phyloP scores from a whole-genome alignment of 352 stramenopile genomes.

The Phytophthora litchii region DNA sequence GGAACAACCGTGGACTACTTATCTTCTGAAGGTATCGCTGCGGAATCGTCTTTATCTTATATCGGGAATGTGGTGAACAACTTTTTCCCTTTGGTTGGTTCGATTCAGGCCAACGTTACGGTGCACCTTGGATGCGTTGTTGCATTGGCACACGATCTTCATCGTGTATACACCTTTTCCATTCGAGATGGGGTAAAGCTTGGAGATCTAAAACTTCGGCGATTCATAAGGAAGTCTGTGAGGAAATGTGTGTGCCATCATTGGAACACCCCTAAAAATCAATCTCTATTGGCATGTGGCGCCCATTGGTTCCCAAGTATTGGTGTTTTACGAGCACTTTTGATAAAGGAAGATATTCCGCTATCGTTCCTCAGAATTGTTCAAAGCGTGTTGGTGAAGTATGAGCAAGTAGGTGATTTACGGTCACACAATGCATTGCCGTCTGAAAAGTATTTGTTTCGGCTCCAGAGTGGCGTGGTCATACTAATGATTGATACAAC shows the following conservation, averaged over 20 bases:
- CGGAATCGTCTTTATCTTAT: constrained; percentile 15
- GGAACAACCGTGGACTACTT: constrained; percentile 1
- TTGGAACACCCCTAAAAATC: constrained; percentile 41
- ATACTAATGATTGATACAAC: constrained; percentile 52
- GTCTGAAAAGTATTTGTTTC: constrained; percentile 35
- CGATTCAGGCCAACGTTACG: constrained; percentile 35
- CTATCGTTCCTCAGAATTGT: constrained; percentile 37
- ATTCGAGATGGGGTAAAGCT: constrained; percentile 2
- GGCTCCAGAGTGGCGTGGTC: constrained; percentile 26
- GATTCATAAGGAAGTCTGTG: constrained; percentile 22
- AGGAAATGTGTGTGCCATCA: constrained; percentile 49
- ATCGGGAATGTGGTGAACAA: constrained; percentile 38
- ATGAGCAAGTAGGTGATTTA: constrained; percentile 43
- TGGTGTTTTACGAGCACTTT: constrained; percentile 41
- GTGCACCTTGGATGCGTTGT: constrained; percentile 45
- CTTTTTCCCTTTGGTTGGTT: constrained; percentile 26
- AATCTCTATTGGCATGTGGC: constrained; percentile 42
- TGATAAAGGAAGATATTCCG: constrained; percentile 39
- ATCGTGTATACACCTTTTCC: constrained; percentile 20
- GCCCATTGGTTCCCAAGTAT: constrained; percentile 51
- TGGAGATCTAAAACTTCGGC: constrained; percentile 1
- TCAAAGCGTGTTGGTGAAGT: constrained; percentile 40
- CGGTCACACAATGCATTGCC: constrained; percentile 3
- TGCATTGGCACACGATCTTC: constrained; percentile 43
- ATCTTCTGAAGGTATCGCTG: neutral